A percentile compares a stretch with the other conserved stretches of the same genome.
phyloP scores from a whole-genome alignment of 2,329 filamentous ascomycete genomes.

The Epicoccum sorghinum region DNA sequence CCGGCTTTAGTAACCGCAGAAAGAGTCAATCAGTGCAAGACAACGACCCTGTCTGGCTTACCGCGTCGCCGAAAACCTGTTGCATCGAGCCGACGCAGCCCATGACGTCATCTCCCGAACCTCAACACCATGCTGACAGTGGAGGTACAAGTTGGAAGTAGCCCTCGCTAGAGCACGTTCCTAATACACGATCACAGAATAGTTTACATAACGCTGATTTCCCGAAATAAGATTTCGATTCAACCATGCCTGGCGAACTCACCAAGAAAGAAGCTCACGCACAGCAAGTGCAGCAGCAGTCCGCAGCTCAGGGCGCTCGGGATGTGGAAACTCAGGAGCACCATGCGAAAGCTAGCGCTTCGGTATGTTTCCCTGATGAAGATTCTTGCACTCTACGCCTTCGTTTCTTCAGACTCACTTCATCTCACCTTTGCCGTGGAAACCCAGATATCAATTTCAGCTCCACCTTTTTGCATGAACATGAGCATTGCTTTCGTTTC shows the following conservation, averaged over 20 bases:
- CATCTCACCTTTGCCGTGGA: too few species aligned
- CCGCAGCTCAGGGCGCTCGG: slow-evolving; percentile 19
- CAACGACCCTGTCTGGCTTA: neutral
- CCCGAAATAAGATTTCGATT: neutral
- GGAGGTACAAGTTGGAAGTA: neutral
- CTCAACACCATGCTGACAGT: slow-evolving; percentile 8
- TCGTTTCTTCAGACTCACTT: too few species aligned
- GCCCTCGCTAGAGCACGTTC: neutral
- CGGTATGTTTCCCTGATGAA: slow-evolving; percentile 4
- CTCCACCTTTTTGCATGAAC: too few species aligned
- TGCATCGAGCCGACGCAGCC: neutral
- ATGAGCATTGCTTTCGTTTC: too few species aligned
- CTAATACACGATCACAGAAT: neutral
- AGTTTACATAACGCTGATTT: too few species aligned
- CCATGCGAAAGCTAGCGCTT: slow-evolving; percentile 38
- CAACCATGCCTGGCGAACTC: slow-evolving; percentile 31
- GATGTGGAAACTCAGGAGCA: slow-evolving; percentile 39
- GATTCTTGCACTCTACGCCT: too few species aligned
- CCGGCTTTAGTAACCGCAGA: too few species aligned
- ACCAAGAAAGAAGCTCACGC: slow-evolving; percentile 32
- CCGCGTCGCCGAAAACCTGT: slow-evolving; percentile 9
- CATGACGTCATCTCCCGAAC: slow-evolving; percentile 29
- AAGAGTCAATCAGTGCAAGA: too few species aligned
- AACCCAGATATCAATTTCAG: too few species aligned
- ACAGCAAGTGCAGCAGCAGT: slow-evolving; percentile 29